These are phyloP conservation scores for Arabidopsis suecica DNA, from an alignment of 345 rosid genomes.

Conservation along the genomic window DNA sequence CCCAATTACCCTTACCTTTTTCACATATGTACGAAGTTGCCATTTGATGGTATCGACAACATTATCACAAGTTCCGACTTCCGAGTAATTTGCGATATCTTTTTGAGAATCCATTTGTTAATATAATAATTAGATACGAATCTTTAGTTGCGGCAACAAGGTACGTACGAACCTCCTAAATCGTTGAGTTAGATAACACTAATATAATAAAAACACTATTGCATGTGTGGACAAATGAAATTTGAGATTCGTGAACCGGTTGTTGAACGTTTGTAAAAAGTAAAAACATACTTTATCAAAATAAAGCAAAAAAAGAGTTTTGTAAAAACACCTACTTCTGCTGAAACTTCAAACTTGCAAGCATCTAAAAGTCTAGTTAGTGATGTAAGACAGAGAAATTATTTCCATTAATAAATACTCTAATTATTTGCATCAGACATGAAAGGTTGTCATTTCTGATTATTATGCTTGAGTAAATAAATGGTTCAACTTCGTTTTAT, in stretches of 20 bases:
- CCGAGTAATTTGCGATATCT: not conserved
- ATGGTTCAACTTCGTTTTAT: not conserved
- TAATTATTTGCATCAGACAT: not conserved
- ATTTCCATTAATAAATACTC: not conserved
- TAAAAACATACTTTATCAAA: not conserved
- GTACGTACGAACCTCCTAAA: conserved; percentile 22
- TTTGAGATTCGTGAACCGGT: not conserved
- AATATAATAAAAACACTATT: not conserved
- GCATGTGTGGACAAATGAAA: conserved; percentile 6
- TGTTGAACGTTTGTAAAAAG: not conserved
- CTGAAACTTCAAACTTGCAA: conserved; percentile 26
- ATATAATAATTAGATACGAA: conserved; percentile 10
- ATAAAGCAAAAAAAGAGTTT: not conserved
- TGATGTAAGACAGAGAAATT: not conserved
- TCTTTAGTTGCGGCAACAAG: conserved; percentile 12
- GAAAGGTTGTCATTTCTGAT: not conserved
- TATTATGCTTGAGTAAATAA: no score
- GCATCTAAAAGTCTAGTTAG: conserved; percentile 20
- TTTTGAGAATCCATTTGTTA: conserved; percentile 4
- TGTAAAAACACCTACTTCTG: not conserved
- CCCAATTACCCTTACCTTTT: not conserved
- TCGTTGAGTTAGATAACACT: not conserved
- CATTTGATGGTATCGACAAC: conserved; percentile 2
- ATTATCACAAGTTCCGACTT: not conserved
- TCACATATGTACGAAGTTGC: not conserved